Evolutionary conservation across 176 grass and related monocot species (phyloP).

Genomic region (Avena insularis): DNA sequence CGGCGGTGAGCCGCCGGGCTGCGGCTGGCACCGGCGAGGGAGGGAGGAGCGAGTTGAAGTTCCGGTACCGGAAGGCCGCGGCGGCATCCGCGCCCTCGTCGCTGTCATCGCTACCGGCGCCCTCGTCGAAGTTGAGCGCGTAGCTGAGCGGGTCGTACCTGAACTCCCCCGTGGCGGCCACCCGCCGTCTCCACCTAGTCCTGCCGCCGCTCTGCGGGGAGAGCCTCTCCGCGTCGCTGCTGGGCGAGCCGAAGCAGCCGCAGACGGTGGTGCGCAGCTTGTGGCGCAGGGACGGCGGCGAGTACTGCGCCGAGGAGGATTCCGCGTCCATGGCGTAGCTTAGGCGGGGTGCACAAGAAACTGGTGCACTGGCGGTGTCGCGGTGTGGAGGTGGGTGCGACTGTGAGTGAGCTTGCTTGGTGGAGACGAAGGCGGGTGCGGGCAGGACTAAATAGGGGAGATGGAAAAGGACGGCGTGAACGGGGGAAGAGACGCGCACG

Average conservation of each 20-base stretch:
- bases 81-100: conserved; percentile 24
- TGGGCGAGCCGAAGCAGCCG: conserved; percentile 64
- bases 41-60: conserved; percentile 61
- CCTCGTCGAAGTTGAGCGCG: conserved; percentile 91
- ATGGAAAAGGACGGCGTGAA: conserved; percentile 42
- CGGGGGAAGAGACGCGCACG: conserved; percentile 6
- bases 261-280: conserved; percentile 68
- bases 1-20: neutral
- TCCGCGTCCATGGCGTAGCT: conserved; percentile 41
- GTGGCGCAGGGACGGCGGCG: conserved; percentile 44
- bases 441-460: neutral
- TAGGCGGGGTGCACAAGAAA: no score
- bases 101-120: conserved; percentile 32
- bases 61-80: conserved; percentile 50
- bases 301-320: conserved; percentile 12
- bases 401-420: neutral
- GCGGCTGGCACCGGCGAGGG: conserved; percentile 36
- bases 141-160: conserved; percentile 90
- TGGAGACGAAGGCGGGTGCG: neutral
- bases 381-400: neutral
- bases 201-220: conserved; percentile 3
- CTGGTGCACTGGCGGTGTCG: no score
- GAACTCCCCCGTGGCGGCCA: conserved; percentile 54
- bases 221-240: neutral
- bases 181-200: conserved; percentile 38